These are phyloP conservation scores for Xylariaceae sp. DNA, from an alignment of 2,329 filamentous ascomycete genomes.

Conservation along the genomic window DNA sequence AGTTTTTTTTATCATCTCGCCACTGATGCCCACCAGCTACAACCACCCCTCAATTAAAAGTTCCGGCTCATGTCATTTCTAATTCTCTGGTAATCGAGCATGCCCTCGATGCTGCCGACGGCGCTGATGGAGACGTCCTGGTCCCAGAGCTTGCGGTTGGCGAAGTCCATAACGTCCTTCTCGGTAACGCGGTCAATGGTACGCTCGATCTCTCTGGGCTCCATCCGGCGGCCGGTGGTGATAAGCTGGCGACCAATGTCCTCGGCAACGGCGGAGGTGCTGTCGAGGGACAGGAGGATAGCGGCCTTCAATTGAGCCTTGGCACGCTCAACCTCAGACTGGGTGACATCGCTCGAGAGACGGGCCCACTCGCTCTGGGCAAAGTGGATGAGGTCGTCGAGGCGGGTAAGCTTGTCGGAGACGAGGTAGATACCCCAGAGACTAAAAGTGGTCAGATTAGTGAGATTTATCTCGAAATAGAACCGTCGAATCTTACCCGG, in stretches of 20 bases:
- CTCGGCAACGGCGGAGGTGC: constrained; percentile 94
- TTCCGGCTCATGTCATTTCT: constrained; percentile 86
- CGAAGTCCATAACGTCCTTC: constrained; percentile 96
- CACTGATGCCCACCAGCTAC: constrained; percentile 32
- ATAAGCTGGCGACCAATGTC: constrained; percentile 98
- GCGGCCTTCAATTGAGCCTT: constrained; percentile 99
- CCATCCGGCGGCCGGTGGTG: constrained; percentile 89
- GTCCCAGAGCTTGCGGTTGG: constrained; percentile 93
- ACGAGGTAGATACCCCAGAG: constrained; percentile 99
- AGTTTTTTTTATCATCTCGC: constrained; percentile 28
- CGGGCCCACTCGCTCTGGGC: constrained; percentile 97
- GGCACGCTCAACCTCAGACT: constrained; percentile 92
- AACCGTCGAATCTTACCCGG: constrained; percentile 61
- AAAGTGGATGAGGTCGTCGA: constrained; percentile 98
- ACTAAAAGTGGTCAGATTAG: constrained; percentile 44
- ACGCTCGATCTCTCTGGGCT: constrained; percentile 89
- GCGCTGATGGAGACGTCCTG: constrained; percentile 92
- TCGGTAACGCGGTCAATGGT: constrained; percentile 83
- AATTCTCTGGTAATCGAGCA: constrained; percentile 72
- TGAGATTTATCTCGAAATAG: neutral
- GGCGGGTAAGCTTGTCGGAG: constrained; percentile 75
- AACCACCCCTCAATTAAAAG: constrained; percentile 39
- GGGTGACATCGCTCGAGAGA: constrained; percentile 79
- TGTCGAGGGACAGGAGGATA: constrained; percentile 93
- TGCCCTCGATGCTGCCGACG: constrained; percentile 85